Evolutionary conservation across 2,329 filamentous ascomycete genomes (phyloP).

Genomic region (Botryotinia narcissicola): DNA sequence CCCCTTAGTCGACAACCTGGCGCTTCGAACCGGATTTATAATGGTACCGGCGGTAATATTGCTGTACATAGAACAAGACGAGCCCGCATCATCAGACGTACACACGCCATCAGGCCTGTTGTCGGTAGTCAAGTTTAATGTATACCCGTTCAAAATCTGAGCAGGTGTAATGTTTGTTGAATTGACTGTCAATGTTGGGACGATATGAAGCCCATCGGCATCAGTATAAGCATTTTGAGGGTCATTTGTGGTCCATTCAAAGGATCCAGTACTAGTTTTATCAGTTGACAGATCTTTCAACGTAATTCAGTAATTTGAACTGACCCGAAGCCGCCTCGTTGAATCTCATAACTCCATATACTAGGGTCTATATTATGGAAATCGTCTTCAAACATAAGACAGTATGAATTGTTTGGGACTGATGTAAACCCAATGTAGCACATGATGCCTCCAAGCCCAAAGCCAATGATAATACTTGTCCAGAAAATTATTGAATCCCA

Average conservation of each 20-base stretch:
- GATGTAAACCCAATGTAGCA: slow-evolving; percentile 19
- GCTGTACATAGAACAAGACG: slow-evolving; percentile 40
- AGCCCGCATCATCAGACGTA: slow-evolving; percentile 41
- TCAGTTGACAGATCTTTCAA: neutral
- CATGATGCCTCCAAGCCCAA: slow-evolving; percentile 22
- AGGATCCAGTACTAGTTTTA: slow-evolving; percentile 45
- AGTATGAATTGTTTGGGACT: slow-evolving; percentile 41
- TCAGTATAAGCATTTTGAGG: slow-evolving; percentile 49
- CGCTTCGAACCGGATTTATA: slow-evolving; percentile 50
- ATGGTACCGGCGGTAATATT: slow-evolving; percentile 47
- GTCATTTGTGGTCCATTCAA: slow-evolving; percentile 55
- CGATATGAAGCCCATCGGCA: slow-evolving; percentile 50
- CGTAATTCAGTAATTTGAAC: neutral
- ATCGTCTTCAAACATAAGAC: slow-evolving; percentile 48
- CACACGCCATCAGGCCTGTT: slow-evolving; percentile 40
- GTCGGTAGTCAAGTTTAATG: slow-evolving; percentile 46
- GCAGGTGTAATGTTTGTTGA: slow-evolving; percentile 42
- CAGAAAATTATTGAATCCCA: slow-evolving; percentile 23
- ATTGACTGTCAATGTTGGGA: slow-evolving; percentile 51
- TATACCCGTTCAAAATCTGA: slow-evolving; percentile 43
- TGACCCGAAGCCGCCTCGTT: slow-evolving; percentile 28
- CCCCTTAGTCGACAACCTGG: slow-evolving; percentile 48
- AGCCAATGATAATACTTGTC: slow-evolving; percentile 15
- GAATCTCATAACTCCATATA: slow-evolving; percentile 48
- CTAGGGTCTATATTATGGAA: slow-evolving; percentile 44